Evolutionary conservation across 2,329 filamentous ascomycete genomes (phyloP).

Genomic region (Zarea fungicola): DNA sequence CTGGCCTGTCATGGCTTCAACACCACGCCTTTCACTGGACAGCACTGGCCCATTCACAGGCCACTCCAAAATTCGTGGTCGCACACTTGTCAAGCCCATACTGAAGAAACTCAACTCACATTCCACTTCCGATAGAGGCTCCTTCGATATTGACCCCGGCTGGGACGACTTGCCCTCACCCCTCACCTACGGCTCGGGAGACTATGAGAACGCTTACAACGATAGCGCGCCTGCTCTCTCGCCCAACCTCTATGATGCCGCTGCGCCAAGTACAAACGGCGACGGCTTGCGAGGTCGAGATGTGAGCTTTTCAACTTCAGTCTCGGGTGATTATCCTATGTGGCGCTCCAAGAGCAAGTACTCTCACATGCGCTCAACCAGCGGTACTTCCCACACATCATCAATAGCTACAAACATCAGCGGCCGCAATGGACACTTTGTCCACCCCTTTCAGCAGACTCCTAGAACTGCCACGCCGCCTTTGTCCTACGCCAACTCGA

Average conservation of each 20-base stretch:
- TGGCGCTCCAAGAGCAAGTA: conserved; percentile 35
- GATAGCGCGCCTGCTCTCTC: conserved; percentile 3
- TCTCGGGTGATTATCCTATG: conserved; percentile 26
- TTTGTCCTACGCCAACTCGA: conserved; percentile 52
- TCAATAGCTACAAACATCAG: conserved; percentile 50
- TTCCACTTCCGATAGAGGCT: conserved; percentile 55
- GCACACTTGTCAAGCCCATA: conserved; percentile 54
- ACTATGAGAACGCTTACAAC: conserved; percentile 21
- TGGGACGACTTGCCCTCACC: conserved; percentile 48
- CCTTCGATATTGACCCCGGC: conserved; percentile 55
- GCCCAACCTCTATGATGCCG: conserved; percentile 15
- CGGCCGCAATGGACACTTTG: conserved; percentile 44
- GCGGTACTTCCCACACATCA: conserved; percentile 52
- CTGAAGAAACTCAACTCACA: conserved; percentile 49
- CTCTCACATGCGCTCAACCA: conserved; percentile 54
- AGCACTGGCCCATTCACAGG: neutral
- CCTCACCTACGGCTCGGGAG: conserved; percentile 22
- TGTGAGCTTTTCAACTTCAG: conserved; percentile 41
- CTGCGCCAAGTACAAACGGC: conserved; percentile 15
- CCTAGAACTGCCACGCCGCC: conserved; percentile 57
- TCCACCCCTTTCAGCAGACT: conserved; percentile 61
- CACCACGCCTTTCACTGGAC: neutral
- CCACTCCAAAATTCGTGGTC: conserved; percentile 39
- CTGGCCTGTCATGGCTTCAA: conserved; percentile 3
- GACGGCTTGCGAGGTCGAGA: conserved; percentile 29